Evolutionary conservation across 192 early-diverging fungal species (phyloP), one percentile per base, ranked within the genome.

Genomic region (Umbelopsis sp.): DNA sequence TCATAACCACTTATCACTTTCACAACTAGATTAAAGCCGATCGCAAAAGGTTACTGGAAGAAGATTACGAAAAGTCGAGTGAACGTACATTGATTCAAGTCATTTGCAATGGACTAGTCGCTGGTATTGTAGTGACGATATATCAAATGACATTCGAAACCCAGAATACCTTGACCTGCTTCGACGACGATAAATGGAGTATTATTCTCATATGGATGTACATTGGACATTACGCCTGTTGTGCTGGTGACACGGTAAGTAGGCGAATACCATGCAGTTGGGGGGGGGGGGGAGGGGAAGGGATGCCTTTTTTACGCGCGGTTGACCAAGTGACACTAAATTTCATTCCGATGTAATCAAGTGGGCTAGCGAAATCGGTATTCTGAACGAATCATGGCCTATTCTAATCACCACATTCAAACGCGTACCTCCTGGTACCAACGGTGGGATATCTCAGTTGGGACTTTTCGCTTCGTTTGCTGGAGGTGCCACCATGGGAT

Each of bases 351-450:
- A 43, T 25, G 25, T 47, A 59, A 36, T 22, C 71, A 1, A 89
- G 85, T 97, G 92, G 92, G 92, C 95, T 34, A 92, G 90, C 78
- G 96, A 98, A 76, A 80, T 98, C 25, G 96, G 96, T 1, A 86
- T 95, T 16, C 79, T 98, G 22, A 91, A 87, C 75, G 83, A 84
- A 29, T 72, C 77, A 31, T 89, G 85, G 84, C 96, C 96, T 14
- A 76, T 84, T 24, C 81, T 98, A 12, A 95, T 98, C 47, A 98
- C 96, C 6, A 90, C 90, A 0, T 74, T 90, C 32, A 82, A 85
- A 47, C 71, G 81, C 34, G 96, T 97, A 8, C 96, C 96, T 12
- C 90, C 91, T 29, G 96, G 96, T 2, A 96, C 95, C 16, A 98
- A 98, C 80, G 96, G 96, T 12, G 96, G 90, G 2, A 78, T 97